A percentile compares a stretch with the other conserved stretches of the same genome.
Evolutionary conservation across 257 asterid species (phyloP).

Genomic region (Gardenia jasminoides): DNA sequence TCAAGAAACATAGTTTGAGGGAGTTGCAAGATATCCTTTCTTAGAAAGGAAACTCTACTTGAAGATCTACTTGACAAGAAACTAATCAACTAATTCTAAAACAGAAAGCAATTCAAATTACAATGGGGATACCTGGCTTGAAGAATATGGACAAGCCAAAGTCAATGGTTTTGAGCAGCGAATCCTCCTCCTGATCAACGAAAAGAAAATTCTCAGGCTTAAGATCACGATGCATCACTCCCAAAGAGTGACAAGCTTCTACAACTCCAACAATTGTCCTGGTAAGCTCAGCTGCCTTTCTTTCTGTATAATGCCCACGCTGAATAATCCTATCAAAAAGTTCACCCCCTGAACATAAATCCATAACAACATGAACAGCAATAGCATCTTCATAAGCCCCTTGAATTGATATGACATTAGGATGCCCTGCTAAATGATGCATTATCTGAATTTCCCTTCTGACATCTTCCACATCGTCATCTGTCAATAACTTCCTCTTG

Average conservation of each 20-base stretch:
- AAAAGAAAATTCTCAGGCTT: constrained; percentile 94
- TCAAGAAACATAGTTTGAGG: background rate
- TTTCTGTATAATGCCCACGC: constrained; percentile 90
- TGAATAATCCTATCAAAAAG: constrained; percentile 89
- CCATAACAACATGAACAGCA: constrained; percentile 96
- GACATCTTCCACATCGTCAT: constrained; percentile 95
- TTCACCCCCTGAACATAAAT: constrained; percentile 90
- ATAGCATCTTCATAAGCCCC: constrained; percentile 87
- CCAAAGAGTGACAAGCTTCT: constrained; percentile 91
- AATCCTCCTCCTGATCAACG: constrained; percentile 81
- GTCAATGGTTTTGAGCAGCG: constrained; percentile 87
- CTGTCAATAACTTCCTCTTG: constrained; percentile 79
- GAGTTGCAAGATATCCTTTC: background rate
- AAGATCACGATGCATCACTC: constrained; percentile 98
- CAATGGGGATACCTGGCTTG: constrained; percentile 66
- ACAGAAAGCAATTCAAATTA: background rate
- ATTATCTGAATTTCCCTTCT: constrained; percentile 96
- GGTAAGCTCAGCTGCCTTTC: constrained; percentile 95
- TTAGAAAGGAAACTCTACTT: background rate
- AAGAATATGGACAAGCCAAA: constrained; percentile 89
- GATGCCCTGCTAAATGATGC: constrained; percentile 93
- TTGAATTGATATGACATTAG: constrained; percentile 84
- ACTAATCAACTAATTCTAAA: background rate
- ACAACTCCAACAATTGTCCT: constrained; percentile 94
- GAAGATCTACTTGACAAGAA: background rate